Evolutionary conservation across 2,329 filamentous ascomycete genomes (phyloP), one percentile per base, ranked within the genome.

Genomic region (Colletotrichum spinosum): DNA sequence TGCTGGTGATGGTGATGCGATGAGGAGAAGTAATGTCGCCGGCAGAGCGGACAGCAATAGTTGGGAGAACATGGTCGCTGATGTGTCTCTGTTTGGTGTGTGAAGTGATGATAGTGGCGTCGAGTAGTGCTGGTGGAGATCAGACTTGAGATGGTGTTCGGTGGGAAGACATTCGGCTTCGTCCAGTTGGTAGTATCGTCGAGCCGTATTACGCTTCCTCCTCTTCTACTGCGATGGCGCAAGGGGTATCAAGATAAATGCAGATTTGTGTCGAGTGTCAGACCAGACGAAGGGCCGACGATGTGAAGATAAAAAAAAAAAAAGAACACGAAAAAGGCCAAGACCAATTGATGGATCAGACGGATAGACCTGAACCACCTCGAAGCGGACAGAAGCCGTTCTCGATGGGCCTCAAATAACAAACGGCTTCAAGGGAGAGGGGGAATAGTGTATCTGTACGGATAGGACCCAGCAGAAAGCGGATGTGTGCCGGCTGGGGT

Each of bases 401-500:
- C 52, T 65, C 62, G 58, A 52, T 42, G 35, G 52, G 33, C 15
- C 41, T 53, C 34, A 57, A 49, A 44, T 53, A 52, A 46, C 41
- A 53, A 49, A 38, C 48, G 42, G 42, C 63, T 25, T 25, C 58
- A 63, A 62, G 52, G 52, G 42, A 60, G 58, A 50, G 51, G 33
- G 17, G 45, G 35, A 53, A 62, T 25, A 25, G 25, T 25, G 25
- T 25, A 5, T 25, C 25, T 25, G 4, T 25, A 4, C 25, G 25
- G 25, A 25, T 25, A 8, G 46, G 46, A 56, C 63, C 46, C 63
- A 57, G 57, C 53, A 63, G 58, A 48, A 5, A 63, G 53, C 63
- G 58, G 58, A 52, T 62, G 52, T 45, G 37, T 56, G 51, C 62
- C 58, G 52, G 58, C 52, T 53, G 37, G 57, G 58, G 52, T 46